Evolutionary conservation across 768 basidiomycete species (phyloP), one percentile per base, ranked within the genome.

Genomic region (Phlebiopsis flavidoalba): DNA sequence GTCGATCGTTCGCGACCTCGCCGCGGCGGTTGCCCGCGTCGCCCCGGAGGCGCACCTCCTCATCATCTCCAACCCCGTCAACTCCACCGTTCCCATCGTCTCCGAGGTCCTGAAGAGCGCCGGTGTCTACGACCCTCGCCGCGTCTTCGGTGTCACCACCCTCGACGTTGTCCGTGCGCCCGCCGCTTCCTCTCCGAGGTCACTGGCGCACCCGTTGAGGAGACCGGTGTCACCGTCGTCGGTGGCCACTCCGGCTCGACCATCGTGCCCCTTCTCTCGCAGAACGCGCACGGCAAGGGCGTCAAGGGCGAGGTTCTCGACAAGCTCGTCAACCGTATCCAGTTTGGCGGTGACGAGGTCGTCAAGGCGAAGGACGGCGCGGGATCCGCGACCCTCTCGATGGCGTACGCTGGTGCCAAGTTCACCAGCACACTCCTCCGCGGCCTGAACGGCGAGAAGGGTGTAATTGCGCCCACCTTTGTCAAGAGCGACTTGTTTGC

Each of bases 1-100:
- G 58, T 94, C 93, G 62, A 98, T 99, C 71, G 94, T 98, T 70
- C 90, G 94, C 58, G 95, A 95, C 81, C 91, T 99, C 66, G 96
- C 96, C 37, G 76, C 88, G 53, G 89, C 94, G 14, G 83, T 95
- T 63, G 91, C 85, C 67, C 90, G 93, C 62, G 86, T 91, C 60
- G 76, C 92, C 43, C 95, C 97, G 57, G 84, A 88, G 55, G 97
- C 97, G n/a, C 87, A 91, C 77, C 82, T 98, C 70, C 86, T 94
- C 66, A 88, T 98, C 77, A 99, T 99, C 76, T 96, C 95, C 68
- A 99, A 99, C 87, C 96, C 96, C 58, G 96, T 97, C 81, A 94
- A 93, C 82, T 92, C 90, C 55, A 98, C 97, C 63, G 97, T 98
- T 61, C 96, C 97, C 69, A 97, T 99, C 68, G 95, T 97, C 66